Conservation (phyloP, 1,284 basidiomycete species). For the Apiotrichum siamense region DNA sequence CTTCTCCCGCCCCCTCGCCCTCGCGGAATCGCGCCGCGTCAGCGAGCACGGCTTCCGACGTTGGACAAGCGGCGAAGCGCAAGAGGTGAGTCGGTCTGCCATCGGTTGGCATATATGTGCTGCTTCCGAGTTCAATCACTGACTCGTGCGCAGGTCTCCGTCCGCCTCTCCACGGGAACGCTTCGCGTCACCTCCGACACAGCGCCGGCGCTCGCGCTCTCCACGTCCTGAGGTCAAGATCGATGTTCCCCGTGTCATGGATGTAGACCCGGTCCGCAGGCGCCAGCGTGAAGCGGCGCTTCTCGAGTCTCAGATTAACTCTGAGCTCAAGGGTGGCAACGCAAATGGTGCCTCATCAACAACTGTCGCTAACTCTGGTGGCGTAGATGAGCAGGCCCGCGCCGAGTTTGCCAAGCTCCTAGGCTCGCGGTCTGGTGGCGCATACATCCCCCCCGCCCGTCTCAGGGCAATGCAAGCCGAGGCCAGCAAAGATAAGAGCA, state of each 20-base stretch:
- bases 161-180: slow-evolving; percentile 41
- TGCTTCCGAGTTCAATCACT: not conserved
- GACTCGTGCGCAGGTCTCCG: slow-evolving; percentile 26
- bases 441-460: slow-evolving; percentile 92
- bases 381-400: slow-evolving; percentile 55
- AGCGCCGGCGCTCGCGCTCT: slow-evolving; percentile 40
- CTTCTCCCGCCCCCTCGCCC: slow-evolving; percentile 2
- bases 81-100: slow-evolving; percentile 36
- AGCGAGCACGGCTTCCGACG: slow-evolving; percentile 21
- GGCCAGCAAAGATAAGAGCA: slow-evolving; percentile 71
- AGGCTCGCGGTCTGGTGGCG: slow-evolving; percentile 73
- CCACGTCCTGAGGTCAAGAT: slow-evolving; percentile 27
- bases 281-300: slow-evolving; percentile 68
- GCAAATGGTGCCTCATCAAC: slow-evolving; percentile 48
- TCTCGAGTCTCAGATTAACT: slow-evolving; percentile 66
- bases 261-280: slow-evolving; percentile 69
- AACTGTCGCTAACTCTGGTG: slow-evolving; percentile 28
- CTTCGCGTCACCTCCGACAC: slow-evolving; percentile 42
- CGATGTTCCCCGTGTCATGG: slow-evolving; percentile 58
- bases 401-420: slow-evolving; percentile 74
- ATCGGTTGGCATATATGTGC: not conserved
- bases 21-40: slow-evolving; percentile 3
- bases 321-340: slow-evolving; percentile 31
- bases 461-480: slow-evolving; percentile 86
- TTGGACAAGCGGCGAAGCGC: slow-evolving; percentile 31